Evolutionary conservation across 2,329 filamentous ascomycete genomes (phyloP).

Genomic region (Fusarium sp.): DNA sequence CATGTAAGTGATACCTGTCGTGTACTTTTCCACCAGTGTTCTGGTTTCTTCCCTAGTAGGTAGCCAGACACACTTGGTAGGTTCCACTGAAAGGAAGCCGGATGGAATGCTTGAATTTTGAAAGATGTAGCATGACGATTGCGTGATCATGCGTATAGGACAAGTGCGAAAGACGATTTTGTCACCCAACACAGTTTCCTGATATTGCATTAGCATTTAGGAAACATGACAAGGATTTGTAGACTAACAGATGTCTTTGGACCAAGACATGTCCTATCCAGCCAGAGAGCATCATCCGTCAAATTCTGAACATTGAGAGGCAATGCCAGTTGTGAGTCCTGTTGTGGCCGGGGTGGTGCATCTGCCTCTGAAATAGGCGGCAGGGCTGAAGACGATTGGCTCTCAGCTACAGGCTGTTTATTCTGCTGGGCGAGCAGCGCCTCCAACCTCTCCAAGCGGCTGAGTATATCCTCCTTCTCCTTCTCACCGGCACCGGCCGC

Average conservation of each 20-base stretch:
- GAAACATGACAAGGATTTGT: neutral
- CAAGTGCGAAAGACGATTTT: slow-evolving; percentile 47
- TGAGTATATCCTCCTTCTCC: slow-evolving; percentile 35
- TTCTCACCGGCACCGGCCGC: neutral
- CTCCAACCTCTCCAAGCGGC: slow-evolving; percentile 42
- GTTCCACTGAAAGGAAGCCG: slow-evolving; percentile 39
- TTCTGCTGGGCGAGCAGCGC: slow-evolving; percentile 36
- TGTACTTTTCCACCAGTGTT: slow-evolving; percentile 45
- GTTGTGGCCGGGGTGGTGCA: neutral
- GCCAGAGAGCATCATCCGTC: slow-evolving; percentile 48
- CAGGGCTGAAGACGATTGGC: slow-evolving; percentile 2
- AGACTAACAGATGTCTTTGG: slow-evolving; percentile 44
- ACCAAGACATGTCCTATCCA: slow-evolving; percentile 46
- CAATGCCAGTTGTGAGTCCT: slow-evolving; percentile 25
- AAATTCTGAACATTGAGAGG: slow-evolving; percentile 47
- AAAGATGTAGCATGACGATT: slow-evolving; percentile 47
- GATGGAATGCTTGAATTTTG: slow-evolving; percentile 40
- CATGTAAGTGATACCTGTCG: slow-evolving; percentile 44
- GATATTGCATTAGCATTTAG: neutral
- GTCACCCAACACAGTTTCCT: slow-evolving; percentile 46
- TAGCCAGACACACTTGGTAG: slow-evolving; percentile 48
- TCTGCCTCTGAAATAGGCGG: slow-evolving; percentile 16
- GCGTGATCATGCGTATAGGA: slow-evolving; percentile 46
- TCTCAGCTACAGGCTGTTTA: slow-evolving; percentile 21
- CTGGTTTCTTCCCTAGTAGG: slow-evolving; percentile 46